Evolutionary conservation across 1,284 basidiomycete genomes (phyloP).

Genomic region (Trichosporon coremiiforme): DNA sequence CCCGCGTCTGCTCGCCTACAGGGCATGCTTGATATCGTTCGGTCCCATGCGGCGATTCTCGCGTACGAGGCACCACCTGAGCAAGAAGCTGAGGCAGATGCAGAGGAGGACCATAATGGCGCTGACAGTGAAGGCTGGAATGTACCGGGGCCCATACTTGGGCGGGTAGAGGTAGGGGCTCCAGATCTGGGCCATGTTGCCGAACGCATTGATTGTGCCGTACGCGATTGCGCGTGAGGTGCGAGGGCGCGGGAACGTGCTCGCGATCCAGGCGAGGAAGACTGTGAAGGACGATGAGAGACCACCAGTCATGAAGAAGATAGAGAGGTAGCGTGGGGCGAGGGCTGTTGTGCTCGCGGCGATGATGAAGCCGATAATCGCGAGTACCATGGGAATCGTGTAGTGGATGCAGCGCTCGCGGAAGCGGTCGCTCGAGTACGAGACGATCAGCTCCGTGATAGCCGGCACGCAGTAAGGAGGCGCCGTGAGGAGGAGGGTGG

Average conservation of each 20-base stretch:
- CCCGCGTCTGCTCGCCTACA: background rate
- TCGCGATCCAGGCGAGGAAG: slow-evolving; percentile 45
- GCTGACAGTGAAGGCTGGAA: slow-evolving; percentile 41
- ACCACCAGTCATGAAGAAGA: slow-evolving; percentile 43
- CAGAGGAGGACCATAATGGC: slow-evolving; percentile 39
- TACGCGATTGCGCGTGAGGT: slow-evolving; percentile 47
- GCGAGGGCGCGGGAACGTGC: slow-evolving; percentile 45
- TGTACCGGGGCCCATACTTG: slow-evolving; percentile 37
- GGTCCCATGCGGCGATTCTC: slow-evolving; percentile 19
- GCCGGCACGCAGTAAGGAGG: slow-evolving; percentile 44
- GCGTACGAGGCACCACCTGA: slow-evolving; percentile 37
- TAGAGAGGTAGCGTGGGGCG: slow-evolving; percentile 41
- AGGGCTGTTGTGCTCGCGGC: slow-evolving; percentile 38
- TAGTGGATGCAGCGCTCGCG: slow-evolving; percentile 53
- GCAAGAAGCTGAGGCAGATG: slow-evolving; percentile 35
- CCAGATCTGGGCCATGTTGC: slow-evolving; percentile 47
- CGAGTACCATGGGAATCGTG: slow-evolving; percentile 50
- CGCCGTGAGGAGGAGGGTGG: slow-evolving; percentile 47
- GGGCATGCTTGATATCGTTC: slow-evolving; percentile 16
- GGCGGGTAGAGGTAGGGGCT: slow-evolving; percentile 45
- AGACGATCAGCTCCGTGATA: slow-evolving; percentile 41
- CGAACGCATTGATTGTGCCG: slow-evolving; percentile 45
- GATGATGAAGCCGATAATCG: slow-evolving; percentile 49
- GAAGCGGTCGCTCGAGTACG: slow-evolving; percentile 38
- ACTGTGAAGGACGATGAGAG: slow-evolving; percentile 43